phyloP scores from a whole-genome alignment of 768 basidiomycete species.

The Mycena amicta region DNA sequence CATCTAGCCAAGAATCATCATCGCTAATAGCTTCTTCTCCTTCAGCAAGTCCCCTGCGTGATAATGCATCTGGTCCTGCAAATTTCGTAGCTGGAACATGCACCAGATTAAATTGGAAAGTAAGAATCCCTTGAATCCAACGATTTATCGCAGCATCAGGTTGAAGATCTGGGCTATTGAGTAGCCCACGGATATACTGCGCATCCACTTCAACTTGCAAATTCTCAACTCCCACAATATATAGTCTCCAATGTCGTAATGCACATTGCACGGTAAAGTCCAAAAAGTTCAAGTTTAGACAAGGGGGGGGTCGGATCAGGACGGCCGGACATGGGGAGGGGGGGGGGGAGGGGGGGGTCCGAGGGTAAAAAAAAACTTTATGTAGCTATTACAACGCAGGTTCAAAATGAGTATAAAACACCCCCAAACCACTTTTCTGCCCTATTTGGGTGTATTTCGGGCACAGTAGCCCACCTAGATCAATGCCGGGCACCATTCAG shows the following conservation, averaged over 20 bases:
- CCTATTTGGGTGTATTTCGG: no score
- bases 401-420: no score
- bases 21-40: conserved; percentile 29
- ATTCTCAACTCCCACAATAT: conserved; percentile 29
- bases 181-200: conserved; percentile 42
- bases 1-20: conserved; percentile 11
- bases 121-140: conserved; percentile 43
- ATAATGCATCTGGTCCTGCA: conserved; percentile 42
- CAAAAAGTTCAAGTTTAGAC: conserved; percentile 43
- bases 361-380: no score
- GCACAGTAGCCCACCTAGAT: no score
- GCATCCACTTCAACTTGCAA: conserved; percentile 43
- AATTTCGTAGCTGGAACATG: conserved; percentile 40
- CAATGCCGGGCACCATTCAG: no score
- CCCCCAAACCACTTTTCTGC: no score
- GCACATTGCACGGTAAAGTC: conserved; percentile 36
- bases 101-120: conserved; percentile 38
- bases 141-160: conserved; percentile 35
- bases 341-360: no score
- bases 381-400: no score
- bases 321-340: no score
- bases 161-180: conserved; percentile 33
- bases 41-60: conserved; percentile 25
- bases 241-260: conserved; percentile 3
- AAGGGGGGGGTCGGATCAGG: no score